Conservation (phyloP, 2,329 filamentous ascomycete species). For the Pestalotiopsis sp. region DNA sequence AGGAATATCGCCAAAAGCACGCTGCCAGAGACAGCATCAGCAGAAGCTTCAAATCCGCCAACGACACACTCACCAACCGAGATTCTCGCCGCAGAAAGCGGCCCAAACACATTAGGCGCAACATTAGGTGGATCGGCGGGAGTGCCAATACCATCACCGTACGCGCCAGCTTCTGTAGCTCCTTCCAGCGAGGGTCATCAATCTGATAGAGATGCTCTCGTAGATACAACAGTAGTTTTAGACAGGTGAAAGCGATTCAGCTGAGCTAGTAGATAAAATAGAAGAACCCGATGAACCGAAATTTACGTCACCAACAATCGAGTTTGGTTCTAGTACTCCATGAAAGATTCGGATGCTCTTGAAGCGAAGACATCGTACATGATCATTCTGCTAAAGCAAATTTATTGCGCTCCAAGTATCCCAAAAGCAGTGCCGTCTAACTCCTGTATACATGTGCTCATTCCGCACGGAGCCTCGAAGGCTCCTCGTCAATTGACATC, state of each 20-base stretch:
- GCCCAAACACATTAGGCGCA: no score
- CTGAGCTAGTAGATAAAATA: not conserved
- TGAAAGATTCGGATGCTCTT: not conserved
- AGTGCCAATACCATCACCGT: not conserved
- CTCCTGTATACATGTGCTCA: not conserved
- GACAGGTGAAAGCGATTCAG: not conserved
- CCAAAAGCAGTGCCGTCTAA: not conserved
- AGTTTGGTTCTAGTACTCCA: not conserved
- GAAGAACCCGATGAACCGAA: not conserved
- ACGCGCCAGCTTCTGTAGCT: not conserved
- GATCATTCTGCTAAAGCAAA: not conserved
- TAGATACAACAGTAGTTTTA: not conserved
- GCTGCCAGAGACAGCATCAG: conserved; percentile 29
- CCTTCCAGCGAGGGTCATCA: not conserved
- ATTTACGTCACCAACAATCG: not conserved
- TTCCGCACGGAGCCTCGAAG: not conserved
- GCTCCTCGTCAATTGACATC: conserved; percentile 34
- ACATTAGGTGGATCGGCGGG: not conserved
- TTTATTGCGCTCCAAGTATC: not conserved
- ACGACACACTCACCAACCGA: not conserved
- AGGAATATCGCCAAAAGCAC: conserved; percentile 50
- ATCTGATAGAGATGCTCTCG: not conserved
- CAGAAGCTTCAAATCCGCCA: not conserved
- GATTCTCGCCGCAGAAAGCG: not conserved
- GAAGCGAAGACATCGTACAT: not conserved